Percentiles rank a stretch among this genome's conserved stretches.
Conservation (phyloP, 1,284 basidiomycete species). For the Ustilago hordei region DNA sequence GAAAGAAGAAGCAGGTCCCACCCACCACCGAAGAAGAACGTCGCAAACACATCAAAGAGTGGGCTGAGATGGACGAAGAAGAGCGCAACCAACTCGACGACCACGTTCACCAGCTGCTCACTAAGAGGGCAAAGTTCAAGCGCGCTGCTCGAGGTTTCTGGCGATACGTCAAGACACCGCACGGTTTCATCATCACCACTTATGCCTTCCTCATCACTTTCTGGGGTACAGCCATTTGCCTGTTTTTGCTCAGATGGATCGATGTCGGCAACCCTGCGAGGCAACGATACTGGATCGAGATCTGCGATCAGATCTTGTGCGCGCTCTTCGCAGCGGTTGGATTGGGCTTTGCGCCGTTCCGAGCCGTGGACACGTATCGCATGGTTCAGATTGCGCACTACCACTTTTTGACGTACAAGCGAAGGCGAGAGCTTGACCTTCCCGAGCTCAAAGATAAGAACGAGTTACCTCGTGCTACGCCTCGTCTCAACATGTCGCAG, state of each 20-base stretch:
- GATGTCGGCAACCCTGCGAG: conserved; percentile 32
- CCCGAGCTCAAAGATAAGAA: conserved; percentile 61
- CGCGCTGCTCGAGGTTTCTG: conserved; percentile 59
- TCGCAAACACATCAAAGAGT: conserved; percentile 58
- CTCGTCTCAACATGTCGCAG: conserved; percentile 28
- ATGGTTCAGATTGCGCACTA: conserved; percentile 67
- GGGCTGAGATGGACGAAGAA: conserved; percentile 64
- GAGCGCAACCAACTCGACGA: conserved; percentile 74
- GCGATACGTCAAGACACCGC: conserved; percentile 62
- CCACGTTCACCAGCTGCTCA: conserved; percentile 83
- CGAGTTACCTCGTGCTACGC: conserved; percentile 57
- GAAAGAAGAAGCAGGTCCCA: conserved; percentile 29
- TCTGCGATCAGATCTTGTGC: conserved; percentile 67
- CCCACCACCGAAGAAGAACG: conserved; percentile 52
- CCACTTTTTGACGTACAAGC: conserved; percentile 62
- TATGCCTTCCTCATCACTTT: conserved; percentile 63
- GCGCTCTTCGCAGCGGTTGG: conserved; percentile 66
- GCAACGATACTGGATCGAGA: conserved; percentile 66
- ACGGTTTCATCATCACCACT: conserved; percentile 65
- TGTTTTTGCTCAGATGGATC: conserved; percentile 65
- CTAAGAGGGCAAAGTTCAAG: conserved; percentile 74
- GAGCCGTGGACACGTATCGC: conserved; percentile 66
- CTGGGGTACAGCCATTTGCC: conserved; percentile 65
- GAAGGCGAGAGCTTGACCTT: conserved; percentile 54
- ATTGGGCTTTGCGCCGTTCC: conserved; percentile 66